Evolutionary conservation across 495 filamentous ascomycete genomes (phyloP).

Genomic region (Daldinia concentrica): DNA sequence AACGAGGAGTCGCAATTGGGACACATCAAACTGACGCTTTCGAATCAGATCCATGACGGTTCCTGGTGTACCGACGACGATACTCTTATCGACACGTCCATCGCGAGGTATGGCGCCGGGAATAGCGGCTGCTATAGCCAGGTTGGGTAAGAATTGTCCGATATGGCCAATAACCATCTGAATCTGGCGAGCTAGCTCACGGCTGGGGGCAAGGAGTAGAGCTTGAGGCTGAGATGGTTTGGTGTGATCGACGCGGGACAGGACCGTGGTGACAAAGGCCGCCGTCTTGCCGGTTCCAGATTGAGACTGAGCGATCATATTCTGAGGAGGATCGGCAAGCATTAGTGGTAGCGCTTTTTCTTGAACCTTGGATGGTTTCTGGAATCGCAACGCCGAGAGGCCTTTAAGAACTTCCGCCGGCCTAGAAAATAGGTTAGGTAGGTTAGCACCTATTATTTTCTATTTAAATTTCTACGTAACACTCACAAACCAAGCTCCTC

Average conservation of each 20-base stretch:
- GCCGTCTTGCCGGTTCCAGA: constrained; percentile 99
- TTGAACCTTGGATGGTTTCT: constrained; percentile 96
- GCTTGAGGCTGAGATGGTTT: constrained; percentile 79
- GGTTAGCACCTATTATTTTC: constrained; percentile 28
- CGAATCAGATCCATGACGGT: constrained; percentile 89
- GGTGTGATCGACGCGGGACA: constrained; percentile 80
- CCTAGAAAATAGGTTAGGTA: constrained; percentile 39
- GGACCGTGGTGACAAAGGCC: constrained; percentile 90
- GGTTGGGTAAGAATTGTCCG: constrained; percentile 78
- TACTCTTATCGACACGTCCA: constrained; percentile 69
- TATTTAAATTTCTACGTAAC: not conserved
- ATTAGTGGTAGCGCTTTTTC: constrained; percentile 91
- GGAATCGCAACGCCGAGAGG: constrained; percentile 84
- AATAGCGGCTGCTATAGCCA: constrained; percentile 80
- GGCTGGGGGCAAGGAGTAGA: constrained; percentile 87
- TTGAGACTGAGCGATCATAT: constrained; percentile 97
- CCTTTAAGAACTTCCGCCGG: constrained; percentile 61
- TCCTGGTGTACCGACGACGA: constrained; percentile 94
- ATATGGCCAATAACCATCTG: constrained; percentile 81
- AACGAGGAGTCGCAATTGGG: constrained; percentile 77
- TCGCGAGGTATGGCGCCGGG: constrained; percentile 74
- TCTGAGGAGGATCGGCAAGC: constrained; percentile 79
- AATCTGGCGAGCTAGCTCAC: constrained; percentile 95
- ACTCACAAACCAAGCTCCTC: constrained; percentile 86
- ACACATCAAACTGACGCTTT: constrained; percentile 70